Percentiles rank a stretch among this genome's conserved stretches.
Conservation (phyloP, 768 basidiomycete species). For the Panaeolus papilionaceus region DNA sequence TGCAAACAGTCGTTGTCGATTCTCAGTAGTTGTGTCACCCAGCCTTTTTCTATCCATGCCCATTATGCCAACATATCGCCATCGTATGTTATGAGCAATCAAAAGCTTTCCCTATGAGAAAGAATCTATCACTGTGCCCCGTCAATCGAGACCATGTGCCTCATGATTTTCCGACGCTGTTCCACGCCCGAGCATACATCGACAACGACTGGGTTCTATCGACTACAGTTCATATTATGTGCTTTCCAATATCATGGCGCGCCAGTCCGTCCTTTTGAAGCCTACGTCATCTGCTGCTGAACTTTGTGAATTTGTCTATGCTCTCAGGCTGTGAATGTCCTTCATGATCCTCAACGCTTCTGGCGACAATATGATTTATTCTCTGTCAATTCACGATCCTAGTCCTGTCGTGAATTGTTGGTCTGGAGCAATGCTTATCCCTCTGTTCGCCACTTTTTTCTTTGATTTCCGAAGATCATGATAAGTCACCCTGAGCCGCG, state of each 20-base stretch:
- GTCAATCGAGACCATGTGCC: not conserved
- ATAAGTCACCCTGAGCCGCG: too few species aligned
- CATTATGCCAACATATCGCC: constrained; percentile 13
- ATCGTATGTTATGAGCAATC: constrained; percentile 13
- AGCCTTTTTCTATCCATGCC: constrained; percentile 12
- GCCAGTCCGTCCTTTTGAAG: not conserved
- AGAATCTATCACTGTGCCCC: constrained; percentile 1
- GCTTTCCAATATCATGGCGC: not conserved
- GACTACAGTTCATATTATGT: not conserved
- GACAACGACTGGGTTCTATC: not conserved
- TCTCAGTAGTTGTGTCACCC: constrained; percentile 58
- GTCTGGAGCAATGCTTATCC: too few species aligned
- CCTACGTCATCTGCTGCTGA: not conserved
- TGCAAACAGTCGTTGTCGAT: constrained; percentile 84
- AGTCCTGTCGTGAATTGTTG: too few species aligned
- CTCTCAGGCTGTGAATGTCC: too few species aligned
- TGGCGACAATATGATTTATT: too few species aligned
- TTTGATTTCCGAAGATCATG: too few species aligned
- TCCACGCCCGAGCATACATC: not conserved
- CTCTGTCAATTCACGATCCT: too few species aligned
- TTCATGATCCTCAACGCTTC: too few species aligned
- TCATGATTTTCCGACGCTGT: not conserved
- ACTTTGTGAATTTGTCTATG: not conserved
- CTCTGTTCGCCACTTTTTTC: too few species aligned
- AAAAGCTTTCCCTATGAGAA: constrained; percentile 10